A percentile compares a stretch with the other conserved stretches of the same genome.
These are phyloP conservation scores for Leccinum variicolor DNA, from an alignment of 768 basidiomycete species.

Conservation along the genomic window DNA sequence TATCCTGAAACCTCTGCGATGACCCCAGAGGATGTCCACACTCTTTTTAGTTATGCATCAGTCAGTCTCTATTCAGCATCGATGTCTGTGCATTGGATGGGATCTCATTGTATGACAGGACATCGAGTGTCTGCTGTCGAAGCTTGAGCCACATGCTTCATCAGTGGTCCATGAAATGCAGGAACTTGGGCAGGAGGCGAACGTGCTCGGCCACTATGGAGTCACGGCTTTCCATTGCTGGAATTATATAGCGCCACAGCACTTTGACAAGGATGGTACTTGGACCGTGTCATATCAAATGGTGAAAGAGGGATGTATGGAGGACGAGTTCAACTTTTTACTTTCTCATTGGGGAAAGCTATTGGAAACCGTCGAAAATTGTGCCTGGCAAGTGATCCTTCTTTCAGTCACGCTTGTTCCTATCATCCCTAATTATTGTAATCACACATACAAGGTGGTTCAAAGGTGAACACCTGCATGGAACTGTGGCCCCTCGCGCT, in stretches of 20 bases:
- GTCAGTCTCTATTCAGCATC: not conserved
- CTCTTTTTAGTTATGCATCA: not conserved
- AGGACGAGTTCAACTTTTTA: no score
- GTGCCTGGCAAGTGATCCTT: no score
- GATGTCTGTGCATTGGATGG: no score
- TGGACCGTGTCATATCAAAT: constrained; percentile 9
- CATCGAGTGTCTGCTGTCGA: not conserved
- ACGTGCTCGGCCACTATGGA: not conserved
- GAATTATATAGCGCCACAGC: constrained; percentile 8
- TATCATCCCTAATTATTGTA: no score
- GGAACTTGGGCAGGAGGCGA: not conserved
- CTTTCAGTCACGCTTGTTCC: no score
- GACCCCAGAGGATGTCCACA: not conserved
- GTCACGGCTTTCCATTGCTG: constrained; percentile 6
- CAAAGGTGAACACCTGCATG: not conserved
- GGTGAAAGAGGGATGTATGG: not conserved
- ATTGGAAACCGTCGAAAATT: no score
- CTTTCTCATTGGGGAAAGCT: no score
- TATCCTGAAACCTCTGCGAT: not conserved
- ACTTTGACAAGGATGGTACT: not conserved
- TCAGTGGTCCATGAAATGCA: not conserved
- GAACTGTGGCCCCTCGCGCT: not conserved
- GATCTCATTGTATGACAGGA: not conserved
- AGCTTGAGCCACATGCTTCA: not conserved
- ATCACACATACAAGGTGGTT: not conserved